Evolutionary conservation across 306 rosid species (phyloP).

Genomic region (Delonix regia): DNA sequence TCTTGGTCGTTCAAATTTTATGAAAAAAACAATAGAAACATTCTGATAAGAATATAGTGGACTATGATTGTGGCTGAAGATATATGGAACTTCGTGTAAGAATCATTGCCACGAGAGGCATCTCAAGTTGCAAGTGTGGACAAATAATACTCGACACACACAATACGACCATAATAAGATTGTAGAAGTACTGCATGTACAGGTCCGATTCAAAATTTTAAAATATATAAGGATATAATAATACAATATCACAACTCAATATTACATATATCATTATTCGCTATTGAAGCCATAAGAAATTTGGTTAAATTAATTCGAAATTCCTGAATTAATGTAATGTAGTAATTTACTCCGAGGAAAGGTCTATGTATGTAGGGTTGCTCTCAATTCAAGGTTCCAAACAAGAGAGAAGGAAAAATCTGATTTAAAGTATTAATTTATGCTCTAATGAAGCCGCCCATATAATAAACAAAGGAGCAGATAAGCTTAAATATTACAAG

Average conservation of each 20-base stretch:
- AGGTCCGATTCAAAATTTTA: no score
- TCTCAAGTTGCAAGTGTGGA: not conserved
- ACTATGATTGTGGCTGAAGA: no score
- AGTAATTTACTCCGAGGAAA: not conserved
- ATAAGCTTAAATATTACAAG: constrained; percentile 25
- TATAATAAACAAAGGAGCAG: constrained; percentile 28
- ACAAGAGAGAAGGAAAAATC: constrained; percentile 14
- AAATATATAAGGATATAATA: no score
- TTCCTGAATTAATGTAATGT: not conserved
- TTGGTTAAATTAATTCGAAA: not conserved
- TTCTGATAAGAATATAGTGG: no score
- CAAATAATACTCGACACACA: not conserved
- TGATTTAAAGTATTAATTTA: constrained; percentile 9
- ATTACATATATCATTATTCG: no score
- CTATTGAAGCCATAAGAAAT: not conserved
- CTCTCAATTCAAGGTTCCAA: not conserved
- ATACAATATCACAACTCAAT: no score
- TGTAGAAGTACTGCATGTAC: no score
- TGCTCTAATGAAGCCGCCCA: constrained; percentile 29
- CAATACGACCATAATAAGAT: no score
- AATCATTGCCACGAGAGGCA: not conserved
- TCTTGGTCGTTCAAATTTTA: no score
- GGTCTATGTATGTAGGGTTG: not conserved
- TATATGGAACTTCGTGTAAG: no score
- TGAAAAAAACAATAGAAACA: no score